Evolutionary conservation across 2,329 filamentous ascomycete species (phyloP).

Genomic region (Fusarium bulbicola): DNA sequence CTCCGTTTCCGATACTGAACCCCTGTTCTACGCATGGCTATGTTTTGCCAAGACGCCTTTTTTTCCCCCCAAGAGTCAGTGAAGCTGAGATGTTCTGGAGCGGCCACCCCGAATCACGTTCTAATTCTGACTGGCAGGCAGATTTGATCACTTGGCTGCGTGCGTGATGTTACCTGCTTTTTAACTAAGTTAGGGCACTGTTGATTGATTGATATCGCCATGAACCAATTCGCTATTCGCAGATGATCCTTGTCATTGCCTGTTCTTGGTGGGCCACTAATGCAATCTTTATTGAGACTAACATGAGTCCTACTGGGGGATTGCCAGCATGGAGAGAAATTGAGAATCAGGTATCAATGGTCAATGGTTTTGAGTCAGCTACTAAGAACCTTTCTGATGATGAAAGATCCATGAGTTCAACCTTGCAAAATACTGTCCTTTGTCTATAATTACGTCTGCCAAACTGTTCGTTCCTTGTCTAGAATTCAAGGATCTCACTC

Average conservation of each 20-base stretch:
- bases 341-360: constrained; percentile 1
- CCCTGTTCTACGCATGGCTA: neutral
- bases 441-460: neutral
- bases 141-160: constrained; percentile 28
- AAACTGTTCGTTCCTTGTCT: constrained; percentile 9
- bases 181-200: neutral
- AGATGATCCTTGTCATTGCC: constrained; percentile 5
- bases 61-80: neutral
- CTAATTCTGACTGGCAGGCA: neutral
- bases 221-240: constrained; percentile 4
- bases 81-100: constrained; percentile 3
- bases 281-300: neutral
- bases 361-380: neutral
- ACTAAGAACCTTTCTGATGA: neutral
- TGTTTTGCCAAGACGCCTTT: constrained; percentile 13
- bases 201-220: constrained; percentile 16
- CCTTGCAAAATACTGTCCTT: neutral
- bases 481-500: neutral
- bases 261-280: constrained; percentile 12
- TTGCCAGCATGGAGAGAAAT: neutral
- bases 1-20: neutral
- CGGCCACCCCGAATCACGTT: constrained; percentile 32
- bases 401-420: neutral
- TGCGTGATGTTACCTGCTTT: constrained; percentile 20
- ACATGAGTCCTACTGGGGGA: neutral